phyloP scores from a whole-genome alignment of 148 eudicot genomes.

The Heliosperma pusillum region DNA sequence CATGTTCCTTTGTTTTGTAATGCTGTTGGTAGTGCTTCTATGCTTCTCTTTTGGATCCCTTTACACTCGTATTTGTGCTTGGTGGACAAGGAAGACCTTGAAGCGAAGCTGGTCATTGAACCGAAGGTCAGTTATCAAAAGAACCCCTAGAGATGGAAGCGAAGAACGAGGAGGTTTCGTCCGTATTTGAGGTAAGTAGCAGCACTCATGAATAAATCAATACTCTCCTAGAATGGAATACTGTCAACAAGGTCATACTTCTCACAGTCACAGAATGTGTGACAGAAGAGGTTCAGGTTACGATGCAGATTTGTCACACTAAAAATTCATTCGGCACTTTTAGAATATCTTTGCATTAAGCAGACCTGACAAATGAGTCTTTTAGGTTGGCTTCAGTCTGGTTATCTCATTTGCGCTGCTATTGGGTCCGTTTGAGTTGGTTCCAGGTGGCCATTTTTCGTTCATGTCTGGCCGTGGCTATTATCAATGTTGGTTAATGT shows the following conservation, averaged over 20 bases:
- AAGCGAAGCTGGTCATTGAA: conserved; percentile 64
- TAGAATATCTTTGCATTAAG: neutral
- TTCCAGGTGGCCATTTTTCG: neutral
- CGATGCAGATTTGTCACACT: neutral
- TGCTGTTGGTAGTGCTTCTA: conserved; percentile 57
- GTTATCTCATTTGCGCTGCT: neutral
- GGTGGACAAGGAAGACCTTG: conserved; percentile 50
- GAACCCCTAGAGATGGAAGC: conserved; percentile 30
- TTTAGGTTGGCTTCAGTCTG: neutral
- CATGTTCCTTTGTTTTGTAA: conserved; percentile 50
- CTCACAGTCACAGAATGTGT: neutral
- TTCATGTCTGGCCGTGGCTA: neutral
- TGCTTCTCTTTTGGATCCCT: conserved; percentile 65
- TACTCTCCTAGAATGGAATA: neutral
- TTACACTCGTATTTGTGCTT: conserved; percentile 51
- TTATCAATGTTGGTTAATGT: neutral
- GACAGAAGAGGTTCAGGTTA: neutral
- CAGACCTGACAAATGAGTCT: neutral
- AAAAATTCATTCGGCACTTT: neutral
- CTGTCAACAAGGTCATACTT: neutral
- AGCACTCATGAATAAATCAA: neutral
- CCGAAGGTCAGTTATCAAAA: conserved; percentile 46
- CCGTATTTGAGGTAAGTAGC: conserved; percentile 42
- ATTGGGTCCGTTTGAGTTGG: neutral
- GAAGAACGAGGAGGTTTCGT: conserved; percentile 66